Conservation (phyloP, 208 protist species). For the Sergeia podlipaevii region DNA sequence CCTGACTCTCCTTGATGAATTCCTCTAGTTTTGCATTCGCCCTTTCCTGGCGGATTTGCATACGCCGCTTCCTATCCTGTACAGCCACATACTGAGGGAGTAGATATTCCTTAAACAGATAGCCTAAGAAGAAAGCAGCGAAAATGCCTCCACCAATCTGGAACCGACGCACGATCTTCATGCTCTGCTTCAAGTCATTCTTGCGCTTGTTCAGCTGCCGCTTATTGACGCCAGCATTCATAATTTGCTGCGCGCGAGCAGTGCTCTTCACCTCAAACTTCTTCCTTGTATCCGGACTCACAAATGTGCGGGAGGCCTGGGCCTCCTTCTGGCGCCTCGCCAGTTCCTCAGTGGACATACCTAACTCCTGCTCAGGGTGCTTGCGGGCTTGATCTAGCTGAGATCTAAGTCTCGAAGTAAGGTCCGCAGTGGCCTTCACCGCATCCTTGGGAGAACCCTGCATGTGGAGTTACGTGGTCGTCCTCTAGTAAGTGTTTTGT, state of each 20-base stretch:
- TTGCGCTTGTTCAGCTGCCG: conserved; percentile 62
- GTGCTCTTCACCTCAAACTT: conserved; percentile 81
- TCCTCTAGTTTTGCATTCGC: conserved; percentile 41
- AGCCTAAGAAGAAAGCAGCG: conserved; percentile 35
- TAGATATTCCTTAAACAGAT: conserved; percentile 43
- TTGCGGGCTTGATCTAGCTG: conserved; percentile 29
- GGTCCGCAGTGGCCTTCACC: conserved; percentile 30
- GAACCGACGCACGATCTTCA: conserved; percentile 44
- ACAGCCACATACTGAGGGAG: conserved; percentile 71
- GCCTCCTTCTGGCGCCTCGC: conserved; percentile 55
- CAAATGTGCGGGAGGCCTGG: conserved; percentile 34
- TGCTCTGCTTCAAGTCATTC: conserved; percentile 45
- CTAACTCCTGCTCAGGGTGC: conserved; percentile 61
- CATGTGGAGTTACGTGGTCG: too few species aligned
- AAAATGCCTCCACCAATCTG: conserved; percentile 36
- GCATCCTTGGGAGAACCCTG: conserved; percentile 25
- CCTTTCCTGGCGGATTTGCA: conserved; percentile 62
- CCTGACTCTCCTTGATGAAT: conserved; percentile 1
- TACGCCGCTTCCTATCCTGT: conserved; percentile 44
- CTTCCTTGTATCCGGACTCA: conserved; percentile 29
- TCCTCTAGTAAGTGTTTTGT: too few species aligned
- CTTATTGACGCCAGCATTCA: conserved; percentile 60
- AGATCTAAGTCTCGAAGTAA: conserved; percentile 25
- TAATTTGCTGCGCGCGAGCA: conserved; percentile 79
- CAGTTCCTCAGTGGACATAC: conserved; percentile 65